These are phyloP conservation scores for Adenanthera pavonina DNA, from an alignment of 306 rosid genomes.

Conservation along the genomic window DNA sequence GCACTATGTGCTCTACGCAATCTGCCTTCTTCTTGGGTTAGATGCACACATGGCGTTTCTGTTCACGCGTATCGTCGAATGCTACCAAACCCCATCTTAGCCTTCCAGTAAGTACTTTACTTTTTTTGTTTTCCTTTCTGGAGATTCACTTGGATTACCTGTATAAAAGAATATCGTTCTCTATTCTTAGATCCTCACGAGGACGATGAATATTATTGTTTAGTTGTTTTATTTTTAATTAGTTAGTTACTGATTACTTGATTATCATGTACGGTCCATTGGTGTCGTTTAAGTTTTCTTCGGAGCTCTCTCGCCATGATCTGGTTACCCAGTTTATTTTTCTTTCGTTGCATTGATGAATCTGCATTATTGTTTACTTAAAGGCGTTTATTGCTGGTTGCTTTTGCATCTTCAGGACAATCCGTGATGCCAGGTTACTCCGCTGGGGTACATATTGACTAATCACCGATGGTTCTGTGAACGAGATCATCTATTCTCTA, in stretches of 20 bases:
- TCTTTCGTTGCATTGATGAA: conserved; percentile 26
- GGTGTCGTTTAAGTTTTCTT: not conserved
- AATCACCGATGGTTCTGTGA: conserved; percentile 43
- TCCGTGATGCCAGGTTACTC: conserved; percentile 26
- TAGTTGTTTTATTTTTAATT: not conserved
- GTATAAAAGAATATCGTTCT: conserved; percentile 25
- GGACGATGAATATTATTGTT: not conserved
- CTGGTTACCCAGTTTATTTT: conserved; percentile 40
- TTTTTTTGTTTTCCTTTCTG: conserved; percentile 9
- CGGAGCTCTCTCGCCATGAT: conserved; percentile 33
- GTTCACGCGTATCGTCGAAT: conserved; percentile 19
- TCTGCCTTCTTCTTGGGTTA: conserved; percentile 31
- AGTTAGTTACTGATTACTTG: conserved; percentile 33
- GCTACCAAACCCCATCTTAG: conserved; percentile 31
- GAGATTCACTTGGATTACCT: conserved; percentile 29
- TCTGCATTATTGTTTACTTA: conserved; percentile 44
- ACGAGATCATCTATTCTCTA: conserved; percentile 20
- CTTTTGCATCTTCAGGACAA: conserved; percentile 42
- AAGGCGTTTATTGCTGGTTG: conserved; percentile 8
- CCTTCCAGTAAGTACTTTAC: conserved; percentile 39
- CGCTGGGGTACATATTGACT: conserved; percentile 34
- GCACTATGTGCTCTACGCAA: conserved; percentile 57
- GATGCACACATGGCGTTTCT: conserved; percentile 34
- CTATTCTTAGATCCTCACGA: conserved; percentile 30
- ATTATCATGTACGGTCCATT: not conserved